Evolutionary conservation across 2,329 filamentous ascomycete species (phyloP).

Genomic region (Aureobasidium melanogenum): DNA sequence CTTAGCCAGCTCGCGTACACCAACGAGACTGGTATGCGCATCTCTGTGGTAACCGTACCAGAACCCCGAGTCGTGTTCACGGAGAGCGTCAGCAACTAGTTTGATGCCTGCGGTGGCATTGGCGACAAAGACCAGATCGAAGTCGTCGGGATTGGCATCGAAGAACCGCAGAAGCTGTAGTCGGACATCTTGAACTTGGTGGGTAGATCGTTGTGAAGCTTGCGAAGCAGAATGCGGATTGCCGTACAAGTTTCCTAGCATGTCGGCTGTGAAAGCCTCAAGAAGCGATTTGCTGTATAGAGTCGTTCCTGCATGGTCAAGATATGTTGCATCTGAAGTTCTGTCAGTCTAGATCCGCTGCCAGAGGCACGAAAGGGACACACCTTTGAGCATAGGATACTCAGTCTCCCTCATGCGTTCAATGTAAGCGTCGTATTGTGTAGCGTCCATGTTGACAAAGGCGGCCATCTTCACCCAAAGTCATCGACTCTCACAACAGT

Average conservation of each 20-base stretch:
- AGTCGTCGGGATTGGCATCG: conserved; percentile 68
- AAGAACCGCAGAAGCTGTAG: conserved; percentile 68
- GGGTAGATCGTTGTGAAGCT: conserved; percentile 65
- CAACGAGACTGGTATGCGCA: conserved; percentile 80
- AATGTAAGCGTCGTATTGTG: conserved; percentile 35
- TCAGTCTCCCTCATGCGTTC: conserved; percentile 38
- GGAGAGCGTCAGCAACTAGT: conserved; percentile 69
- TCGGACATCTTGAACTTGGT: conserved; percentile 66
- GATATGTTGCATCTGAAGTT: conserved; percentile 44
- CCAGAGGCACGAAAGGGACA: background rate
- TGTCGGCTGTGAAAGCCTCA: conserved; percentile 65
- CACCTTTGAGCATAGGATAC: conserved; percentile 33
- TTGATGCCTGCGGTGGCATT: conserved; percentile 92
- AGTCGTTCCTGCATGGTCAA: conserved; percentile 89
- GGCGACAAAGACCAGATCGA: conserved; percentile 83
- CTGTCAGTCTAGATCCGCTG: background rate
- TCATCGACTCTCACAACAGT: background rate
- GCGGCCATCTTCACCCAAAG: conserved; percentile 22
- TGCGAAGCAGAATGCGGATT: conserved; percentile 83
- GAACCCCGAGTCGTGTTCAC: conserved; percentile 59
- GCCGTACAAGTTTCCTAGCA: conserved; percentile 72
- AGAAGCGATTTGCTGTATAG: conserved; percentile 48
- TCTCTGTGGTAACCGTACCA: conserved; percentile 76
- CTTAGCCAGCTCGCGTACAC: conserved; percentile 62
- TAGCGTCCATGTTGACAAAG: conserved; percentile 19